Evolutionary conservation across 768 basidiomycete genomes (phyloP), one percentile per base, ranked within the genome.

Genomic region (Candolleomyces eurysporus): DNA sequence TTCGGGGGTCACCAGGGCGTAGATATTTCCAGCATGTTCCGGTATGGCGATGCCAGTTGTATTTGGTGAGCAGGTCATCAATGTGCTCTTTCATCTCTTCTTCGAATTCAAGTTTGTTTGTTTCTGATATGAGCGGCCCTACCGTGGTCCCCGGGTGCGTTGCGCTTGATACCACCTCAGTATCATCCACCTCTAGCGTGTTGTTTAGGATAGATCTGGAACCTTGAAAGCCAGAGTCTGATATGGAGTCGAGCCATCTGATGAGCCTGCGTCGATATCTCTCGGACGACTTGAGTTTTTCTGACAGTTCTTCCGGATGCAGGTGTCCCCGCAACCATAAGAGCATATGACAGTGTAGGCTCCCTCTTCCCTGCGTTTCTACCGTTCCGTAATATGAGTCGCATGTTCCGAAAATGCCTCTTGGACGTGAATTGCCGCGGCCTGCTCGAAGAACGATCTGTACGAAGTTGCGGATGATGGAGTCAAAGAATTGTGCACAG

Each of bases 331-430:
- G 53, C 8, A 54, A 30, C 53, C 53, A 54, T 31, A 54, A 6
- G 8, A 54, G 53, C 53, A 54, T 54, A 54, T 54, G 53, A 31
- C 53, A 54, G n/a, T 54, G 53, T 10, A 54, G 32, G 16, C 4
- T 4, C n/a, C 53, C 53, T 17, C 53, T 31, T 32, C 53, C 53
- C n/a, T 54, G 53, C 9, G 32, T 22, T 22, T 54, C 53, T 3
- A 54, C 53, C 32, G 39, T 54, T 22, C 53, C 53, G 21, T 54
- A 54, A 36, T 54, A 54, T 3, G 16, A 14, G 3, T 36, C 39
- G 53, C 53, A 54, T 4, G 3, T 3, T 16, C 53, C 53, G 21
- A 16, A 54, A n/a, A 54, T 32, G 32, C 53, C 53, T 16, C 16
- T 19, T 42, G 4, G 32, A 9, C 32, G n/a, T n/a, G n/a, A n/a